These are phyloP conservation scores for Magnaporthiopsis poae DNA, from an alignment of 2,329 filamentous ascomycete species.

Conservation along the genomic window DNA sequence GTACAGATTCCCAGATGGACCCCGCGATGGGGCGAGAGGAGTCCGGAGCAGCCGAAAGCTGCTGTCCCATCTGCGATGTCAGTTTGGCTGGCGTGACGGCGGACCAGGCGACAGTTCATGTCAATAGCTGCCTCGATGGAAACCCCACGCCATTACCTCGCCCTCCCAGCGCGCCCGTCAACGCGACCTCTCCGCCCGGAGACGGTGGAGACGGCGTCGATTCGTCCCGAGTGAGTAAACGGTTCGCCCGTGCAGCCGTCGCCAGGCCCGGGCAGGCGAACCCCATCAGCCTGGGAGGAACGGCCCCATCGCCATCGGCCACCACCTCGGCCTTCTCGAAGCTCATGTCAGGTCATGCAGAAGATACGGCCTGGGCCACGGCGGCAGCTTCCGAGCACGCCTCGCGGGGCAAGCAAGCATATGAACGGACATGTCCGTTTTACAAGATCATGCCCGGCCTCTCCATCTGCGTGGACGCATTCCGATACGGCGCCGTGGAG, in stretches of 20 bases:
- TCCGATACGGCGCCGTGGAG: constrained; percentile 85
- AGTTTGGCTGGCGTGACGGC: constrained; percentile 48
- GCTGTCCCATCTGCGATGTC: constrained; percentile 69
- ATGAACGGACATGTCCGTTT: constrained; percentile 86
- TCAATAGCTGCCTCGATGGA: constrained; percentile 87
- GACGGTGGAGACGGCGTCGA: constrained; percentile 11
- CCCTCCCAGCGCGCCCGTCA: constrained; percentile 13
- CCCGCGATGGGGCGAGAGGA: constrained; percentile 21
- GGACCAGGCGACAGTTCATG: constrained; percentile 69
- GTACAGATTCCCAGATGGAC: constrained; percentile 7
- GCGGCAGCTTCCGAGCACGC: constrained; percentile 72
- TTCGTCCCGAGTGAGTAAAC: constrained; percentile 28
- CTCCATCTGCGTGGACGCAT: constrained; percentile 88
- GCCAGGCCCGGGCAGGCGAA: constrained; percentile 72
- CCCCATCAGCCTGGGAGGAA: constrained; percentile 52
- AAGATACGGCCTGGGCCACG: constrained; percentile 79
- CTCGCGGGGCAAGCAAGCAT: constrained; percentile 74
- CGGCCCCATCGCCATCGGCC: not conserved
- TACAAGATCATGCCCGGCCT: constrained; percentile 96
- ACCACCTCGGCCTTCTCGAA: constrained; percentile 70
- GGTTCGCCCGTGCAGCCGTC: constrained; percentile 58
- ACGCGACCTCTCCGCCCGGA: constrained; percentile 6
- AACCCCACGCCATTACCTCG: constrained; percentile 51
- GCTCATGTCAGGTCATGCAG: constrained; percentile 84
- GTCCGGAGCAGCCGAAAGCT: constrained; percentile 25